phyloP scores from a whole-genome alignment of 2,329 filamentous ascomycete genomes.

The Aspergillus neoniger region DNA sequence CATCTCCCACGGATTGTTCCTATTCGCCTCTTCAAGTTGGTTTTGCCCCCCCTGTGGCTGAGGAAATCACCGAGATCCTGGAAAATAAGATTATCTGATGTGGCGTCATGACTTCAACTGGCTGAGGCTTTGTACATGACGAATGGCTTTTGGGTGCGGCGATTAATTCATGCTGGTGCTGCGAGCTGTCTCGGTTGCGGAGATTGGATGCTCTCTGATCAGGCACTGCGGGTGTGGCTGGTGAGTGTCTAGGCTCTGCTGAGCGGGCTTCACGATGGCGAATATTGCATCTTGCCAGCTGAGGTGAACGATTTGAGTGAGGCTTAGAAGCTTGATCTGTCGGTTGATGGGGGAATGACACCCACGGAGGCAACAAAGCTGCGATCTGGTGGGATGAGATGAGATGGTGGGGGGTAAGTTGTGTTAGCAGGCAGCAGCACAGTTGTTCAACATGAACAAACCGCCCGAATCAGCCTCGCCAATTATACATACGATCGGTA shows the following conservation, averaged over 20 bases:
- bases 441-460: background rate
- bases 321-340: background rate
- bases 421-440: background rate
- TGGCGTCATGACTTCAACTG: background rate
- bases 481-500: background rate
- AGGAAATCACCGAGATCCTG: background rate
- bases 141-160: background rate
- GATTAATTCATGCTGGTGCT: background rate
- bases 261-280: background rate
- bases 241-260: background rate
- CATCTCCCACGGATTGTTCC: background rate
- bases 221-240: background rate
- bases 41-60: background rate
- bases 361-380: background rate
- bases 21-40: background rate
- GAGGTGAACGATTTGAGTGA: background rate
- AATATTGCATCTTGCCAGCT: background rate
- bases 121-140: background rate
- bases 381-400: background rate
- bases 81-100: background rate
- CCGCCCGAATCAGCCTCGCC: constrained; percentile 1
- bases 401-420: background rate
- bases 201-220: background rate
- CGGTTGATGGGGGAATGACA: background rate
- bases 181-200: background rate